Evolutionary conservation across 352 stramenopile genomes (phyloP), one percentile per base, ranked within the genome.

Genomic region (Phytophthora pisi): DNA sequence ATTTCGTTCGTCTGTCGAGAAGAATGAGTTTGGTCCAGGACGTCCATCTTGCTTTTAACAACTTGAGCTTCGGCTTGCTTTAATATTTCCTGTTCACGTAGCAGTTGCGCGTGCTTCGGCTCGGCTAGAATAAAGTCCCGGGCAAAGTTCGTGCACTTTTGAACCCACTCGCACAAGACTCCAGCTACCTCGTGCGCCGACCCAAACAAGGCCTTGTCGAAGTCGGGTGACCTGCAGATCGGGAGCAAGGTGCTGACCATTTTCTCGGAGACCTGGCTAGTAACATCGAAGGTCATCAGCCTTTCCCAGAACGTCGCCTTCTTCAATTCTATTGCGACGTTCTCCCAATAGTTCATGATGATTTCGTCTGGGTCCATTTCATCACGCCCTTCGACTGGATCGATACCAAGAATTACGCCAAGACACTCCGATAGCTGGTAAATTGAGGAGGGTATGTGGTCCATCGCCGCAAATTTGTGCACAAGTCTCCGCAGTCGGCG

Each of bases 341-440:
- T 84, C 26, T 84, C 55, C 82, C 84, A 91, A 45, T 93, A 94
- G 51, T 93, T 80, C 74, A 91, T 87, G 28, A 92, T 73, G 13
- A 89, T 74, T 51, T 92, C 86, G 15, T 93, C 85, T 3, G 79
- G 79, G 52, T 94, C 84, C 54, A 90, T 68, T 38, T 91, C 82
- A 58, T 92, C 84, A 10, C 47, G 82, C 0, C 70, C 66, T 63
- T 89, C 73, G 2, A 92, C 67, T 3, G 86, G 81, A 40, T 86
- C 70, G 11, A 94, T 84, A 5, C 64, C 69, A n/a, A 92, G 73
- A 20, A 94, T 81, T 10, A 92, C 49, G 6, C 86, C 83, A 23
- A 93, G 43, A 30, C 84, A 94, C 51, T 93, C 84, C 0, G 82
- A 78, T 3, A 94, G 67, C 28, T 91, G 82, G 13, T 79, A 83